A percentile compares a stretch with the other conserved stretches of the same genome.
These are phyloP conservation scores for Epithele typhae DNA, from an alignment of 768 basidiomycete species.

Conservation along the genomic window DNA sequence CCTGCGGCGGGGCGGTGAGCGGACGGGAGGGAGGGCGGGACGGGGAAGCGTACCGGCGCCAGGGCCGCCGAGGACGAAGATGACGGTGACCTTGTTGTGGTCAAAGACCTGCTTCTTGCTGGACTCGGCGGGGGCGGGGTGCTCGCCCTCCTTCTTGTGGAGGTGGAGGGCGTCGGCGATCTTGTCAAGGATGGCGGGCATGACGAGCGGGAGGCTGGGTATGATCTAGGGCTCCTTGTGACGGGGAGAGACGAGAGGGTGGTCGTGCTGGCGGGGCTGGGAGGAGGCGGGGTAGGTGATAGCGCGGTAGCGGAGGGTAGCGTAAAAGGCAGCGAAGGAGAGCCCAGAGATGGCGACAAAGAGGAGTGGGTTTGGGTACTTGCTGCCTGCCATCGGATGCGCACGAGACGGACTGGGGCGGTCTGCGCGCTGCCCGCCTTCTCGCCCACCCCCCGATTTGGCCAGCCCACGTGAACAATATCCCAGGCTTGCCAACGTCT, in stretches of 20 bases:
- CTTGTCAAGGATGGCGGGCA: constrained; percentile 41
- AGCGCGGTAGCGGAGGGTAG: constrained; percentile 53
- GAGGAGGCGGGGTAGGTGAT: constrained; percentile 54
- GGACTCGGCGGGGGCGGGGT: neutral
- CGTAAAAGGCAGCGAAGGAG: constrained; percentile 56
- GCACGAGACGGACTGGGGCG: neutral
- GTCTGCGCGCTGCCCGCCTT: no score
- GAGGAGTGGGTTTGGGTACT: constrained; percentile 58
- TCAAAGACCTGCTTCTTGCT: constrained; percentile 52
- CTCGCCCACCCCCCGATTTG: no score
- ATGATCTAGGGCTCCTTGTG: constrained; percentile 30
- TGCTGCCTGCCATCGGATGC: no score
- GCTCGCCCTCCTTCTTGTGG: neutral
- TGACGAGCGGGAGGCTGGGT: constrained; percentile 21
- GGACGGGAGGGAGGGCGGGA: neutral
- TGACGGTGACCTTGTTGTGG: constrained; percentile 69
- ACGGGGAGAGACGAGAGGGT: constrained; percentile 61
- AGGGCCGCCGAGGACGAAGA: constrained; percentile 96
- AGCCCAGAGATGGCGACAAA: constrained; percentile 51
- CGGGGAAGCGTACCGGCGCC: constrained; percentile 66
- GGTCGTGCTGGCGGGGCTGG: constrained; percentile 56
- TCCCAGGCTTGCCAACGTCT: neutral
- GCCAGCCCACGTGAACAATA: no score
- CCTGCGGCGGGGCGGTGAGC: constrained; percentile 41
- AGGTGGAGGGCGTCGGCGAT: constrained; percentile 33